These are phyloP conservation scores for Naganishia randhawae DNA, from an alignment of 768 basidiomycete genomes.

Conservation along the genomic window DNA sequence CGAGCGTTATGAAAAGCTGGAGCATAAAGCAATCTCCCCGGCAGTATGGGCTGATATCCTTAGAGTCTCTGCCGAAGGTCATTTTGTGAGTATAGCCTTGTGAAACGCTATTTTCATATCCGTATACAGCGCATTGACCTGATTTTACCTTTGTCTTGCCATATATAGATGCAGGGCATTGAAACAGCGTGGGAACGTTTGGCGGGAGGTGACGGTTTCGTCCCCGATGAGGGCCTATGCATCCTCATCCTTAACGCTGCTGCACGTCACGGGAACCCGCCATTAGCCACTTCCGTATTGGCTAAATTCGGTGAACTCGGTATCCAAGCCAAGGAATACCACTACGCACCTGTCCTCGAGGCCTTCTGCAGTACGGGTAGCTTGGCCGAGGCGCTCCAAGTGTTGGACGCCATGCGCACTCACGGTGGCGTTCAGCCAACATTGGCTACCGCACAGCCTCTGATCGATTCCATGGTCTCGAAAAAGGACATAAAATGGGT, in stretches of 20 bases:
- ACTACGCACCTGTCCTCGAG: slow-evolving; percentile 73
- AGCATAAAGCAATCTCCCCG: slow-evolving; percentile 56
- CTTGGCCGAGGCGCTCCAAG: slow-evolving; percentile 63
- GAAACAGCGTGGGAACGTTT: slow-evolving; percentile 61
- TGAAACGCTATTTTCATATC: background rate
- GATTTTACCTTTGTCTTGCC: background rate
- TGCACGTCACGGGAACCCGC: slow-evolving; percentile 66
- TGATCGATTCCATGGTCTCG: slow-evolving; percentile 57
- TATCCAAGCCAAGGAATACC: slow-evolving; percentile 62
- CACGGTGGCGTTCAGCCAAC: slow-evolving; percentile 56
- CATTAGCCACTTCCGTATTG: slow-evolving; percentile 66
- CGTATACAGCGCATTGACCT: slow-evolving; percentile 19
- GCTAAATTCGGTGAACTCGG: slow-evolving; percentile 58
- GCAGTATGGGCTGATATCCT: slow-evolving; percentile 67
- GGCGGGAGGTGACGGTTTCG: slow-evolving; percentile 57
- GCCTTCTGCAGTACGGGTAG: slow-evolving; percentile 62
- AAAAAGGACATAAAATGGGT: slow-evolving; percentile 54
- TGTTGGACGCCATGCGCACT: slow-evolving; percentile 62
- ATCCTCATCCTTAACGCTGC: slow-evolving; percentile 68
- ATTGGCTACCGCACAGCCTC: slow-evolving; percentile 57
- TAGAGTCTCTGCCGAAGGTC: slow-evolving; percentile 60
- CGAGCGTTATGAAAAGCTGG: slow-evolving; percentile 59
- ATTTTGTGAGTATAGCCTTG: slow-evolving; percentile 70
- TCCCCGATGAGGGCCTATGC: slow-evolving; percentile 72
- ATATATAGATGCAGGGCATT: slow-evolving; percentile 66